phyloP scores from a whole-genome alignment of 208 protist species.

The Novymonas esmeraldas region DNA sequence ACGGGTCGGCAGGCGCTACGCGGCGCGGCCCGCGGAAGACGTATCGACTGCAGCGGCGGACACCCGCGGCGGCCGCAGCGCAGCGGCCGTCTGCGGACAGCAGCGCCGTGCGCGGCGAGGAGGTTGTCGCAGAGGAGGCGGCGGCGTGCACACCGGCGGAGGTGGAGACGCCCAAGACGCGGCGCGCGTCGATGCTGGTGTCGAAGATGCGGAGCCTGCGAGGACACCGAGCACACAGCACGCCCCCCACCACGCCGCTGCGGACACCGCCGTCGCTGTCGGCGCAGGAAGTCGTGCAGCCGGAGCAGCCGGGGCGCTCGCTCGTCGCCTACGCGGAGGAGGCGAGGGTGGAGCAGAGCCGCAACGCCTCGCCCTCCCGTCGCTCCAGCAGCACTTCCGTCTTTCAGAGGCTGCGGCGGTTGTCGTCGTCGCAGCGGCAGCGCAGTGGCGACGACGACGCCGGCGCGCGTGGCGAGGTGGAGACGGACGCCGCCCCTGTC shows the following conservation, averaged over 20 bases:
- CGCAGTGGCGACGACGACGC: not conserved
- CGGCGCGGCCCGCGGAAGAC: not conserved
- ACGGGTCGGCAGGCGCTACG: not conserved
- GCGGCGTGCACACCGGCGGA: not conserved
- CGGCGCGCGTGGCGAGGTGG: not conserved
- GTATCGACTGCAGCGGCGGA: constrained; percentile 10
- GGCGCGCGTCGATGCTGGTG: constrained; percentile 1
- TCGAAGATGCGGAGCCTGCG: not conserved
- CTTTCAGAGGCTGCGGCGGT: not conserved
- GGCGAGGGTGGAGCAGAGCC: too few species aligned
- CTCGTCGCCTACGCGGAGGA: not conserved
- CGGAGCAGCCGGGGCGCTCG: not conserved
- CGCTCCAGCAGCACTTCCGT: not conserved
- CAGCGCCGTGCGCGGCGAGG: not conserved
- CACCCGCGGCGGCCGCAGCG: not conserved
- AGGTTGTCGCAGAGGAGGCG: not conserved
- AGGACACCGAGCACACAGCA: not conserved
- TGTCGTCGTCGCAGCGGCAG: not conserved
- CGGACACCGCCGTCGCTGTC: not conserved
- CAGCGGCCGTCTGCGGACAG: not conserved
- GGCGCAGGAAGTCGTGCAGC: not conserved
- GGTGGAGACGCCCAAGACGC: not conserved
- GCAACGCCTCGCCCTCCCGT: too few species aligned
- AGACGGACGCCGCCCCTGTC: not conserved
- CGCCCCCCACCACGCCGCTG: not conserved